These are phyloP conservation scores for Boletus subparvulus DNA, from an alignment of 768 basidiomycete genomes.

Conservation along the genomic window DNA sequence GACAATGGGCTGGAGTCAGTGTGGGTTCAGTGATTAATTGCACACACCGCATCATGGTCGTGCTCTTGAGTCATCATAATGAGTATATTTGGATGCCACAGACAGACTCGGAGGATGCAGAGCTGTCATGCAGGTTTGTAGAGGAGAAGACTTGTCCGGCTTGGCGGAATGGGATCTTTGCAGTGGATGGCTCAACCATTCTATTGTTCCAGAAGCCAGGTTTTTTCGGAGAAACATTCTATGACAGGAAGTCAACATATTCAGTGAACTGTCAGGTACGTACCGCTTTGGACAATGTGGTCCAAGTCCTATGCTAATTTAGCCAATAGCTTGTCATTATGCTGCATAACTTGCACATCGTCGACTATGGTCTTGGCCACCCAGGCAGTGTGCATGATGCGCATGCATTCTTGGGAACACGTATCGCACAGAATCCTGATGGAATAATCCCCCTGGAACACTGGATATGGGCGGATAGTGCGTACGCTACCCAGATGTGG, in stretches of 20 bases:
- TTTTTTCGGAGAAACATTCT: not conserved
- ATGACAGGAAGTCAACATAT: not conserved
- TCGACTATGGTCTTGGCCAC: conserved; percentile 1
- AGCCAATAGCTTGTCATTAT: not conserved
- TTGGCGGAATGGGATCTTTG: no score
- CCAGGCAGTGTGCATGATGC: not conserved
- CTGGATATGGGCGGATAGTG: conserved; percentile 6
- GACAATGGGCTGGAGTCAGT: not conserved
- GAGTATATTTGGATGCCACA: not conserved
- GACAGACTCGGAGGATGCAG: not conserved
- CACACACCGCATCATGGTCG: not conserved
- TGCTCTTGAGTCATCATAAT: not conserved
- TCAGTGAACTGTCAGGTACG: not conserved
- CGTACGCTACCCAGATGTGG: not conserved
- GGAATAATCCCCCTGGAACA: not conserved
- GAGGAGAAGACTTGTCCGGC: no score
- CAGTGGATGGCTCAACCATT: no score
- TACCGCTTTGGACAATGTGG: no score
- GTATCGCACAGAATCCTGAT: not conserved
- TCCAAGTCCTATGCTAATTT: no score
- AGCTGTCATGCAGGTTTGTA: not conserved
- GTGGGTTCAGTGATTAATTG: not conserved
- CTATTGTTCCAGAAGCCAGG: no score
- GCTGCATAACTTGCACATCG: not conserved
- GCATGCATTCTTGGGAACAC: not conserved